Base-by-base conservation (phyloP, 2,329 filamentous ascomycete species). In the Fusarium ramigenum region DNA sequence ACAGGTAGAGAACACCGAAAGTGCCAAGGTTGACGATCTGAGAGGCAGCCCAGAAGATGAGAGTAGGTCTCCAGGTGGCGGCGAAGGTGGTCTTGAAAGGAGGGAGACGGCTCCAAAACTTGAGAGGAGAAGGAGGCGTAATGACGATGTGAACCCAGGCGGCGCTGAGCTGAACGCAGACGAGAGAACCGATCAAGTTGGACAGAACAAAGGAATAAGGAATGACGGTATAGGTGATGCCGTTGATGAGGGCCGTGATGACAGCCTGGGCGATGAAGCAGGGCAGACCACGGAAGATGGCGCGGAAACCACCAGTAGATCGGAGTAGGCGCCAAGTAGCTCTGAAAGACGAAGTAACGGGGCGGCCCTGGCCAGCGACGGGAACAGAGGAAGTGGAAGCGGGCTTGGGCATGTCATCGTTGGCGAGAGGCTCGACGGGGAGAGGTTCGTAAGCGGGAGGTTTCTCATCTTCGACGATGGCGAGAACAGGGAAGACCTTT, bases 91-190 rank as follows among this genome's bases (percentile, higher is more conserved):
- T 86, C 75, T 86, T 86, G 80, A 90, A 89, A 50, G 90, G 83
- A 21, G 93, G 91, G 58, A 97, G 87, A 64, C 94, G 92, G 78
- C 87, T 84, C 83, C 88, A 93, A 85, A 92, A 94, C 75, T 84
- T 84, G 80, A 89, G 88, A 53, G 85, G 79, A 63, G 88, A 91
- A 9, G 91, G 90, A 60, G 90, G 86, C 4, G 93, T 91, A 79
- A 98, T 95, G 80, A 97, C 90, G 77, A 93, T 91, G 81, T 97
- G 94, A 7, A 95, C 93, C 94, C 95, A 97, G 60, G 90, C 88
- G 75, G 95, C 89, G 80, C 90, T 88, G 66, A 96, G 82, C 78
- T 92, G 92, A 42, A 92, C 88, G 37, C 93, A 85, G 46, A 92
- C 64, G 56, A 92, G 86, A 60, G 86, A 86, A 60, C 77, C 74